Conservation (phyloP, 2,329 filamentous ascomycete genomes). For the Fusarium dimerum region DNA sequence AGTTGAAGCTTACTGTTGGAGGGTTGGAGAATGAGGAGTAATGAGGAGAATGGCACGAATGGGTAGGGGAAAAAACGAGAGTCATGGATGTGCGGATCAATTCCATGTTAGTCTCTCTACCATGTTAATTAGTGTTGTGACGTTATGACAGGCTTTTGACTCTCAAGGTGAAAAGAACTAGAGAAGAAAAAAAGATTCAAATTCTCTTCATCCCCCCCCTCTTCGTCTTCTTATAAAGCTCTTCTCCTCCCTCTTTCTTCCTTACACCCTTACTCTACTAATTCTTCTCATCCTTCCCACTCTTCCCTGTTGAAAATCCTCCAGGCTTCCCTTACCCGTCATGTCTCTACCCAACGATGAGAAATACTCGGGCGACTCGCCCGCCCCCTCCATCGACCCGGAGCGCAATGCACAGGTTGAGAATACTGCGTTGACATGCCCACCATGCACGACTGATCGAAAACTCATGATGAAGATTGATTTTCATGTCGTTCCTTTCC, state of each 20-base stretch:
- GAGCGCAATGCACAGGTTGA: constrained; percentile 20
- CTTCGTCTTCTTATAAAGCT: background rate
- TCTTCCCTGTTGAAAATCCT: background rate
- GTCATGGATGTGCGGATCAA: background rate
- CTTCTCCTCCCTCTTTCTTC: background rate
- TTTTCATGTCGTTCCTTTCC: constrained; percentile 68
- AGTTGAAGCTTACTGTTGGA: background rate
- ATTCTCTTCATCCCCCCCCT: background rate
- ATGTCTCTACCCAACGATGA: constrained; percentile 19
- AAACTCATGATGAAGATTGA: constrained; percentile 71
- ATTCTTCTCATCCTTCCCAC: background rate
- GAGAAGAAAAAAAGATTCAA: background rate
- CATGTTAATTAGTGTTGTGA: too few relatives aligned
- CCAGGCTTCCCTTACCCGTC: background rate
- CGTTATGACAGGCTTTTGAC: too few relatives aligned
- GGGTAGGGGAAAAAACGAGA: background rate
- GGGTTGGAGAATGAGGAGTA: background rate
- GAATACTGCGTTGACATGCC: constrained; percentile 39
- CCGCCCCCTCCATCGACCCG: constrained; percentile 23
- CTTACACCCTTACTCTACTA: background rate
- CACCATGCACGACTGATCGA: constrained; percentile 61
- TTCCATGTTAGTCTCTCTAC: too few relatives aligned
- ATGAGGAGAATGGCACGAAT: constrained; percentile 1
- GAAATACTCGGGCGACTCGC: constrained; percentile 23
- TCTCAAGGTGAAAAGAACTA: background rate